Conservation (phyloP, 352 stramenopile species). For the Thraustochytrium striatum region DNA sequence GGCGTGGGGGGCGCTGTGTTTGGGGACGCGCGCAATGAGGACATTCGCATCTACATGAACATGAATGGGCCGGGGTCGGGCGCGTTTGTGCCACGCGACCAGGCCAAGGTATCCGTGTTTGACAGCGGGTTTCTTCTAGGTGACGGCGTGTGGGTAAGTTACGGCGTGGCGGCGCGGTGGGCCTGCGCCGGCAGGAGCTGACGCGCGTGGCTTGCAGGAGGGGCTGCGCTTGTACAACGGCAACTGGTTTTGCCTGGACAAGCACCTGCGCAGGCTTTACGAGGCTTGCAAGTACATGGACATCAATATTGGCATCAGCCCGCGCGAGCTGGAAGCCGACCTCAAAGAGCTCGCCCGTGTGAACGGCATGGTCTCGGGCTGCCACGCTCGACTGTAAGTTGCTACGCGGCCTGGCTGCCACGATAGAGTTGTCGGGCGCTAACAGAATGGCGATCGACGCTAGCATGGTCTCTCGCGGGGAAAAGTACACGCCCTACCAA, state of each 20-base stretch:
- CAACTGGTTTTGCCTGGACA: not conserved
- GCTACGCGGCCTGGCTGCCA: not conserved
- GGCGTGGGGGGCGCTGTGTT: not conserved
- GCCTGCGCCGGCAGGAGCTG: too few species aligned
- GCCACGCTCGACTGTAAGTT: not conserved
- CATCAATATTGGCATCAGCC: not conserved
- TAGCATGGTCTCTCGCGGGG: not conserved
- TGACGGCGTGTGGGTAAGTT: not conserved
- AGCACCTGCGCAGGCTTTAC: constrained; percentile 11
- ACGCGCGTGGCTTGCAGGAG: too few species aligned
- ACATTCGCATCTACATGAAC: not conserved
- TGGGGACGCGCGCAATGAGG: not conserved
- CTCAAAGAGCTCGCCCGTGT: not conserved
- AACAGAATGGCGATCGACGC: not conserved
- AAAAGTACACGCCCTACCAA: constrained; percentile 8
- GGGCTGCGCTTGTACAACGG: not conserved
- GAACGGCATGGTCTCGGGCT: not conserved
- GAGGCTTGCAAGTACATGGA: not conserved
- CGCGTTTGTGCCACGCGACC: not conserved
- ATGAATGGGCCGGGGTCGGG: not conserved
- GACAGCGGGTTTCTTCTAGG: constrained; percentile 10
- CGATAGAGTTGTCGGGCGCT: not conserved
- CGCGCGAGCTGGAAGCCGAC: not conserved
- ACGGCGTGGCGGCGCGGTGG: too few species aligned
- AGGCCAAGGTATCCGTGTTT: not conserved